Conservation (phyloP, 2,329 filamentous ascomycete genomes). For the Colletotrichum godetiae region DNA sequence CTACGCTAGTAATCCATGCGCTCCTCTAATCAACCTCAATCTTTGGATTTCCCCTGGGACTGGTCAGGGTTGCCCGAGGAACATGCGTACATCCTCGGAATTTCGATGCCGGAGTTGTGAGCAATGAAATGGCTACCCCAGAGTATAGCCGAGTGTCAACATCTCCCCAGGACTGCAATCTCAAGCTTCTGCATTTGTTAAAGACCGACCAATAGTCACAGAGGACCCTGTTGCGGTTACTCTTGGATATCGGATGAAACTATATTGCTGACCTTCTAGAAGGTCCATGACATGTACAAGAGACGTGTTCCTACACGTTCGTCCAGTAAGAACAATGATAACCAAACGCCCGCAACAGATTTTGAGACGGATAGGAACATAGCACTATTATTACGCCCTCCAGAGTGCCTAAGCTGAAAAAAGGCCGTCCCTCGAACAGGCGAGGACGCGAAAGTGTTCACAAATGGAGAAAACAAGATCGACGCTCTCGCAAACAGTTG, state of each 20-base stretch:
- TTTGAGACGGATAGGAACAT: not conserved
- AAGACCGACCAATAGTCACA: not conserved
- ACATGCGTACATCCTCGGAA: not conserved
- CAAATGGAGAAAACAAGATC: not conserved
- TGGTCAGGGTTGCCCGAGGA: not conserved
- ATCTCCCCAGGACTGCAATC: too few relatives aligned
- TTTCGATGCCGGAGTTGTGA: too few relatives aligned
- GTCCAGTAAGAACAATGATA: not conserved
- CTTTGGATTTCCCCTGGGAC: not conserved
- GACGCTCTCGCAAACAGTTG: not conserved
- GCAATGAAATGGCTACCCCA: too few relatives aligned
- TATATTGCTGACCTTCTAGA: not conserved
- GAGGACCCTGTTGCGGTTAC: not conserved
- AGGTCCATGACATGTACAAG: not conserved
- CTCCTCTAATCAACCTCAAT: not conserved
- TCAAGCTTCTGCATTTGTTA: too few relatives aligned
- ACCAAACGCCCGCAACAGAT: constrained; percentile 1
- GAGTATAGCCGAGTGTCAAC: too few relatives aligned
- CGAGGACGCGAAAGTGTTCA: not conserved
- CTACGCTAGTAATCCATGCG: not conserved
- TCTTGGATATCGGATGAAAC: not conserved
- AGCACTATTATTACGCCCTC: not conserved
- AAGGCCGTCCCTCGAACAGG: not conserved
- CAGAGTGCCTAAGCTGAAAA: not conserved
- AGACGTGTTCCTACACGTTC: not conserved